Conservation (phyloP, 2,329 filamentous ascomycete species). For the Fusarium keratoplasticum region DNA sequence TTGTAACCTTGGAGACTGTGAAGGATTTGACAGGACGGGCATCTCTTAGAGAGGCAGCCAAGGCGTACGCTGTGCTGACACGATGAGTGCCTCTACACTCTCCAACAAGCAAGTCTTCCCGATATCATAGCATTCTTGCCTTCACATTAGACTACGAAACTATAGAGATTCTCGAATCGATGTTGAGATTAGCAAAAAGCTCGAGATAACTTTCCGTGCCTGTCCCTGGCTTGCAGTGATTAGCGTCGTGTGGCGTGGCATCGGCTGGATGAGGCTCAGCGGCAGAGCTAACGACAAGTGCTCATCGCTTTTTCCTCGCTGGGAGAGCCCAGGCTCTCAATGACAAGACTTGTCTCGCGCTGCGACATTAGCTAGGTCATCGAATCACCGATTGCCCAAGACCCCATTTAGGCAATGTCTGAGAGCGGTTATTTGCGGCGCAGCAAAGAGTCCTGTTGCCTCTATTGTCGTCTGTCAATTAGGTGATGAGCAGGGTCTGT, state of each 20-base stretch:
- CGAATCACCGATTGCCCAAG: slow-evolving; percentile 18
- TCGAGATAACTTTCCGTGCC: background rate
- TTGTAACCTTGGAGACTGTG: background rate
- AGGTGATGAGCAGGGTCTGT: background rate
- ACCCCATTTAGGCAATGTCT: slow-evolving; percentile 27
- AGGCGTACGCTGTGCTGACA: background rate
- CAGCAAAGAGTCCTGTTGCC: background rate
- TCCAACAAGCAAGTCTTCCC: background rate
- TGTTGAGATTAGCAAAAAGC: background rate
- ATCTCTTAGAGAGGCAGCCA: background rate
- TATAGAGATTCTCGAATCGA: background rate
- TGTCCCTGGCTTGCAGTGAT: background rate
- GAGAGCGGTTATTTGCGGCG: slow-evolving; percentile 23
- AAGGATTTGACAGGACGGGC: background rate
- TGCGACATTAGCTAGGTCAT: background rate
- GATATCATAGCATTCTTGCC: background rate
- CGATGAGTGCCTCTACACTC: background rate
- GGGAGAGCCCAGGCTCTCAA: background rate
- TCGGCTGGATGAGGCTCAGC: slow-evolving; percentile 26
- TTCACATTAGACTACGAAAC: background rate
- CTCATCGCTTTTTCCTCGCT: slow-evolving; percentile 16
- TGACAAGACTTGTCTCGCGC: background rate
- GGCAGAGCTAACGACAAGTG: slow-evolving; percentile 27
- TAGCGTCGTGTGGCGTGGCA: background rate
- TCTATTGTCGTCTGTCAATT: background rate